Evolutionary conservation across 1,284 basidiomycete species (phyloP).

Genomic region (Moesziomyces parantarcticus): DNA sequence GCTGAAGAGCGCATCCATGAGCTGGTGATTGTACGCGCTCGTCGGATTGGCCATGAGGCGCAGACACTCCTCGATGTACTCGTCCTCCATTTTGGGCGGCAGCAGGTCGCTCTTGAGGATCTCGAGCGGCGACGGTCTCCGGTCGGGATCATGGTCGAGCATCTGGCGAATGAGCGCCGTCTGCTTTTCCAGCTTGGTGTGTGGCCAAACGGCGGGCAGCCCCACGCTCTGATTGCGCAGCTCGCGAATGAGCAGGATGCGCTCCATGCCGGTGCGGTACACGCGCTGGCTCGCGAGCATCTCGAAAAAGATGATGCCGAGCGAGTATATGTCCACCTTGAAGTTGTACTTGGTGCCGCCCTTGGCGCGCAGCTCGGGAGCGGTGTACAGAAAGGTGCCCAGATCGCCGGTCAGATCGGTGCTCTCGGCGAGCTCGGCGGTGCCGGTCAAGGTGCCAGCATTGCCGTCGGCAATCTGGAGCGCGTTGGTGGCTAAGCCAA

Average conservation of each 20-base stretch:
- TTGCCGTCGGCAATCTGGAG: slow-evolving; percentile 57
- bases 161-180: slow-evolving; percentile 80
- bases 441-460: slow-evolving; percentile 72
- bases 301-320: slow-evolving; percentile 94
- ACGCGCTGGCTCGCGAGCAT: slow-evolving; percentile 79
- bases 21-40: slow-evolving; percentile 57
- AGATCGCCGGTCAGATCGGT: slow-evolving; percentile 75
- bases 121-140: slow-evolving; percentile 84
- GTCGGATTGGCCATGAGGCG: slow-evolving; percentile 76
- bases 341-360: slow-evolving; percentile 75
- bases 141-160: slow-evolving; percentile 83
- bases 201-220: slow-evolving; percentile 80
- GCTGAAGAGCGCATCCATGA: slow-evolving; percentile 52
- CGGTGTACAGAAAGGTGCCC: slow-evolving; percentile 91
- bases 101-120: slow-evolving; percentile 83
- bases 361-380: slow-evolving; percentile 73
- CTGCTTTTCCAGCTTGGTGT: slow-evolving; percentile 71
- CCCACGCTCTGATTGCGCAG: slow-evolving; percentile 78
- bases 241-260: slow-evolving; percentile 82
- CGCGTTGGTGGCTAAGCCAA: slow-evolving; percentile 77
- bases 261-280: slow-evolving; percentile 87
- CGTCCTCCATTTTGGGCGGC: slow-evolving; percentile 80
- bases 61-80: slow-evolving; percentile 83
- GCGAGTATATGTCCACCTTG: slow-evolving; percentile 94
- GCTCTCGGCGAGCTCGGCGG: slow-evolving; percentile 72